Evolutionary conservation across 2,329 filamentous ascomycete genomes (phyloP).

Genomic region (Calycina herbarum): DNA sequence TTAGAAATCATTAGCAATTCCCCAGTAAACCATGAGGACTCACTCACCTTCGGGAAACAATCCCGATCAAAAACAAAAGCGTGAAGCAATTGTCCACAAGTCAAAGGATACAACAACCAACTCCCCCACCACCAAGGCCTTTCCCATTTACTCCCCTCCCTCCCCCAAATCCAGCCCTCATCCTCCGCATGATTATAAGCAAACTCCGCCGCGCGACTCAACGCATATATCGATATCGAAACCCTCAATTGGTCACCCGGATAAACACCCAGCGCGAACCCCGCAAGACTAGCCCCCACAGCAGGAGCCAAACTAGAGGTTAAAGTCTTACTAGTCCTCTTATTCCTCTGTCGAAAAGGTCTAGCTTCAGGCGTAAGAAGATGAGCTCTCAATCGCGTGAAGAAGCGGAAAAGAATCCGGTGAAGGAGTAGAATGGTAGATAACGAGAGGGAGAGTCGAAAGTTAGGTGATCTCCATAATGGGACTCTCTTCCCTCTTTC

Average conservation of each 20-base stretch:
- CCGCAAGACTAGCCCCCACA: constrained; percentile 85
- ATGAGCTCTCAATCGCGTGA: constrained; percentile 74
- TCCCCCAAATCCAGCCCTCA: constrained; percentile 66
- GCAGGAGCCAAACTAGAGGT: constrained; percentile 85
- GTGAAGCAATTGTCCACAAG: constrained; percentile 74
- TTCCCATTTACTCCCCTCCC: constrained; percentile 55
- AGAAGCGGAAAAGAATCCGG: constrained; percentile 86
- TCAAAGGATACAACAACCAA: constrained; percentile 77
- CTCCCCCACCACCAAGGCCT: constrained; percentile 82
- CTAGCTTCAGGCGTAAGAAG: constrained; percentile 77
- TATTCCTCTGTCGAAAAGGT: constrained; percentile 82
- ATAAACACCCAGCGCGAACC: constrained; percentile 76
- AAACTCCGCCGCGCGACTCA: constrained; percentile 82
- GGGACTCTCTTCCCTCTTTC: constrained; percentile 48
- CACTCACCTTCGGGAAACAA: constrained; percentile 62
- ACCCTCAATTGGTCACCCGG: constrained; percentile 70
- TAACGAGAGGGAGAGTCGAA: constrained; percentile 78
- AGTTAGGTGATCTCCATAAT: constrained; percentile 64
- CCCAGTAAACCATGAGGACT: no score
- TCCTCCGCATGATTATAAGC: constrained; percentile 81
- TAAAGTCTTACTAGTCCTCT: constrained; percentile 69
- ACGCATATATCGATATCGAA: constrained; percentile 77
- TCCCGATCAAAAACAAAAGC: constrained; percentile 76
- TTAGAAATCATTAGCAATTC: constrained; percentile 15
- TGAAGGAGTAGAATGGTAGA: constrained; percentile 87